A percentile compares a stretch with the other conserved stretches of the same genome.
These are phyloP conservation scores for Rutstroemia sp. DNA, from an alignment of 2,329 filamentous ascomycete genomes.

Conservation along the genomic window DNA sequence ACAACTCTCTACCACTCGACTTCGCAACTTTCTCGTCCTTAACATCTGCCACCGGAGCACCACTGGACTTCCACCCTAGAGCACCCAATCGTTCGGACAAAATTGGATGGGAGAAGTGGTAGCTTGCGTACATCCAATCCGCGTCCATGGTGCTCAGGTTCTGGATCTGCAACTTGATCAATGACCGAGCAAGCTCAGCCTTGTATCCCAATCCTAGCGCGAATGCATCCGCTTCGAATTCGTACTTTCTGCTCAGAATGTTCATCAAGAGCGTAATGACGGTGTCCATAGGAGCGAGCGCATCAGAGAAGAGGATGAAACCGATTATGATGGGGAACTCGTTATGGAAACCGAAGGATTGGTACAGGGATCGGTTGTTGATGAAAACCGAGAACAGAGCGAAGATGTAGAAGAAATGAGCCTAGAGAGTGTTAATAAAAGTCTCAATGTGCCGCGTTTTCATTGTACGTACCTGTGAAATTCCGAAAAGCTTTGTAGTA, in stretches of 20 bases:
- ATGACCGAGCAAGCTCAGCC: conserved; percentile 71
- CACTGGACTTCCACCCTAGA: conserved; percentile 65
- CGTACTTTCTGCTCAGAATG: conserved; percentile 85
- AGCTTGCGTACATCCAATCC: conserved; percentile 96
- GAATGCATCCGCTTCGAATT: conserved; percentile 93
- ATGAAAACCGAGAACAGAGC: conserved; percentile 95
- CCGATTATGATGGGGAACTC: conserved; percentile 91
- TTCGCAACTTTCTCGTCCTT: conserved; percentile 57
- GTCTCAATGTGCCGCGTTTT: neutral
- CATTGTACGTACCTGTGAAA: conserved; percentile 59
- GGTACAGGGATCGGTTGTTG: conserved; percentile 86
- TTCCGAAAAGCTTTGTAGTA: conserved; percentile 83
- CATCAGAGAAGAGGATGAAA: conserved; percentile 95
- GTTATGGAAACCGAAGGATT: conserved; percentile 79
- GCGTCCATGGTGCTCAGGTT: conserved; percentile 98
- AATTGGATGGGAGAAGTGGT: conserved; percentile 97
- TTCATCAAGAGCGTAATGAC: conserved; percentile 95
- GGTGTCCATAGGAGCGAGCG: conserved; percentile 90
- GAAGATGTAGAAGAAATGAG: conserved; percentile 95
- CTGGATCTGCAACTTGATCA: conserved; percentile 97
- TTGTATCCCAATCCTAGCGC: conserved; percentile 79
- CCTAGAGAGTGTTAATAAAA: conserved; percentile 41
- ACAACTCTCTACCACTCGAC: conserved; percentile 71
- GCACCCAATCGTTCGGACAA: conserved; percentile 88
- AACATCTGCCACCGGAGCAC: conserved; percentile 19